Base-by-base conservation (phyloP, 1,284 basidiomycete species). In the Farysia itapuensis region DNA sequence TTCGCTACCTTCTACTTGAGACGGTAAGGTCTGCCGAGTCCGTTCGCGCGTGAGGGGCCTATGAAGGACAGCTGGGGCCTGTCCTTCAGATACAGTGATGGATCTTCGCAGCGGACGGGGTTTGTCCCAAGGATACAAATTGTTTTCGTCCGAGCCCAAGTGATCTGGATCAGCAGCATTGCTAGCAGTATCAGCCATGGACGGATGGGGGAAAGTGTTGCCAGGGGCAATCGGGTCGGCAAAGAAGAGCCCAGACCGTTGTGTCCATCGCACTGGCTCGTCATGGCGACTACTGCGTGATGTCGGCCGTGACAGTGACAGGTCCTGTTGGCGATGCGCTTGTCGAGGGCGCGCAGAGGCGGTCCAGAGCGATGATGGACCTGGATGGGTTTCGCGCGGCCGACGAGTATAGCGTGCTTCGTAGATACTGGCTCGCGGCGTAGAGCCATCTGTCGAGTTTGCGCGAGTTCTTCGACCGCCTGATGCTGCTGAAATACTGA, bases 301-400 rank as follows among this genome's bases (percentile, higher is more conserved):
- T 22, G 47, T 40, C n/a, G 21, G 47, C 14, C 47, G 39, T 25
- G 12, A 9, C 31, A 2, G 39, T 40, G 12, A 21, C 35, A 2
- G 39, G 46, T 8, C 39, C 43, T 39, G 14, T 52, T 38, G 2
- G 43, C 35, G 15, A 41, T 49, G 39, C 39, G 48, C 43, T 47
- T 41, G 29, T 35, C 26, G 26, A 30, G 48, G 21, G 21, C 43
- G 48, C n/a, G n/a, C n/a, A n/a, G n/a, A n/a, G n/a, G n/a, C n/a
- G n/a, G n/a, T n/a, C n/a, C n/a, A n/a, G n/a, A n/a, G n/a, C n/a
- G n/a, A n/a, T n/a, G n/a, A n/a, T 13, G 54, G 54, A 28, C 48
- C 54, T 11, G 54, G 54, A 30, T 58, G 54, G 2, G 54, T 48
- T 35, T 58, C 48, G 11, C 54, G 43, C 8, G 54, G 54, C 15